These are phyloP conservation scores for Leccinum olivaceopallidum DNA, from an alignment of 768 basidiomycete genomes.

Conservation along the genomic window DNA sequence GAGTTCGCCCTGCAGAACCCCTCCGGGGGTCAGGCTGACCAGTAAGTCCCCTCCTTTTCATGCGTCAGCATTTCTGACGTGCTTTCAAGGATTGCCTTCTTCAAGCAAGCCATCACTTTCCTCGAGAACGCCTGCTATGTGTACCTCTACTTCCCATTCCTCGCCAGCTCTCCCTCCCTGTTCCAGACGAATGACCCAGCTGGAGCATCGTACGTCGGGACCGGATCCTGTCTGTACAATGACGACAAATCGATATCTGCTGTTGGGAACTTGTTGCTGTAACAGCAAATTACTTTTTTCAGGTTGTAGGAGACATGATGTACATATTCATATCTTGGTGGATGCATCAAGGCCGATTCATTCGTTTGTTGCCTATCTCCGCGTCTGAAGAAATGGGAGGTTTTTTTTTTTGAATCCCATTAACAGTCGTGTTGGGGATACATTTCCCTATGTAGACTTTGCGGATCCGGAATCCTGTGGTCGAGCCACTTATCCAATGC, in stretches of 20 bases:
- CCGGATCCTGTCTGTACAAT: slow-evolving; percentile 36
- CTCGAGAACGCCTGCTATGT: slow-evolving; percentile 35
- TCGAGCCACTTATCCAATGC: too few species aligned
- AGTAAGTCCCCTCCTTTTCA: slow-evolving; percentile 22
- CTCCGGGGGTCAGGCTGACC: slow-evolving; percentile 29
- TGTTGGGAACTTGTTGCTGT: slow-evolving; percentile 27
- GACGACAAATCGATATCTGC: slow-evolving; percentile 28
- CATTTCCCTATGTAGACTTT: too few species aligned
- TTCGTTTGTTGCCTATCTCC: neutral
- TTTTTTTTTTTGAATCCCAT: too few species aligned
- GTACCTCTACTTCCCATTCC: slow-evolving; percentile 38
- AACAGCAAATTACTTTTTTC: neutral
- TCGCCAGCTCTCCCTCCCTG: slow-evolving; percentile 34
- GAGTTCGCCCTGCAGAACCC: slow-evolving; percentile 37
- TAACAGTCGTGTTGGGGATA: too few species aligned
- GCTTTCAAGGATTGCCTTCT: slow-evolving; percentile 29
- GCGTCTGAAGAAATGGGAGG: too few species aligned
- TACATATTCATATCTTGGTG: neutral
- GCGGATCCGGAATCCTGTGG: too few species aligned
- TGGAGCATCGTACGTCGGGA: slow-evolving; percentile 22
- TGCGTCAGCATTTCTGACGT: slow-evolving; percentile 1
- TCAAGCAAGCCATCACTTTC: slow-evolving; percentile 36
- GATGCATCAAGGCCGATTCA: neutral
- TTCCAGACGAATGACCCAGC: slow-evolving; percentile 19
- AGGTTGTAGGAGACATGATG: neutral